Evolutionary conservation across 2,329 filamentous ascomycete genomes (phyloP).

Genomic region (Aspergillus flavus): DNA sequence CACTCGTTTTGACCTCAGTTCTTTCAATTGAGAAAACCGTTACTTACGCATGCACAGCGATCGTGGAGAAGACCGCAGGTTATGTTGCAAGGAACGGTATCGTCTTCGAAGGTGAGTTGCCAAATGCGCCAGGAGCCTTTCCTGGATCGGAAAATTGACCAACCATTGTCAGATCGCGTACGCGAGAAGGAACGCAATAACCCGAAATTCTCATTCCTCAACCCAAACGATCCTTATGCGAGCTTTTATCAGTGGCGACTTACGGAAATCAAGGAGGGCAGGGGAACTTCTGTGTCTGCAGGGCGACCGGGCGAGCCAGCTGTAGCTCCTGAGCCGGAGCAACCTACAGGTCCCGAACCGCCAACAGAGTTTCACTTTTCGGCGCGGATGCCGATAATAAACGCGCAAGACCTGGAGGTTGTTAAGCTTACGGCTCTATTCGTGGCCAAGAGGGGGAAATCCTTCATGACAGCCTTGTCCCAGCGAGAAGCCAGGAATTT

Average conservation of each 20-base stretch:
- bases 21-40: not conserved
- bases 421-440: conserved; percentile 81
- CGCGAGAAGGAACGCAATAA: conserved; percentile 81
- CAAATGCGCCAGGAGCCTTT: not conserved
- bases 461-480: conserved; percentile 86
- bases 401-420: conserved; percentile 82
- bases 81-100: conserved; percentile 73
- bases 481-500: conserved; percentile 88
- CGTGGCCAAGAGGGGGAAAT: conserved; percentile 87
- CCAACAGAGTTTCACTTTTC: conserved; percentile 91
- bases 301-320: conserved; percentile 69
- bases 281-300: conserved; percentile 76
- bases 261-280: conserved; percentile 78
- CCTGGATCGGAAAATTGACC: not conserved
- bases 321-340: conserved; percentile 58
- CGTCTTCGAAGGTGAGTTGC: conserved; percentile 64
- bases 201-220: conserved; percentile 89
- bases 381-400: conserved; percentile 95
- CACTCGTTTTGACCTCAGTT: not conserved
- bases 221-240: conserved; percentile 77
- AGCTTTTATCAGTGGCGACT: conserved; percentile 90
- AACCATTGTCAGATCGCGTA: conserved; percentile 63
- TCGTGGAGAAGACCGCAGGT: conserved; percentile 92
- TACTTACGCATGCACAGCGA: conserved; percentile 46
- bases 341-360: conserved; percentile 78